Conservation (phyloP, 352 stramenopile genomes). For the Phytopythium aichiense region DNA sequence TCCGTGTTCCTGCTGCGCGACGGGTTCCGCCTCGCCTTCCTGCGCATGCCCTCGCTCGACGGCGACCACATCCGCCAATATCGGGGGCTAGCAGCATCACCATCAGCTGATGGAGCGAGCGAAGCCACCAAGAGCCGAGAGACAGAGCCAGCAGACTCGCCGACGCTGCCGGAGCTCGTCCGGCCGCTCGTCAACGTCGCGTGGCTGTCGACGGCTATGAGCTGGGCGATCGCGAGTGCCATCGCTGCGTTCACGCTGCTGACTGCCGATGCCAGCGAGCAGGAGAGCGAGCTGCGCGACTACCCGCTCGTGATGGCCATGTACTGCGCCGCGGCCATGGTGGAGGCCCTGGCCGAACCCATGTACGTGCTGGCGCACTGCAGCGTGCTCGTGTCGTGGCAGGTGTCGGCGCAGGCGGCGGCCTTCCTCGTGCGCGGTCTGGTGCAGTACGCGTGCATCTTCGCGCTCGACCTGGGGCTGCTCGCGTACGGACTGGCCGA, state of each 20-base stretch:
- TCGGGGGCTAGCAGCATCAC: not conserved
- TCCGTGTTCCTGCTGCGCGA: slow-evolving; percentile 90
- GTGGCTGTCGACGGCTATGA: slow-evolving; percentile 70
- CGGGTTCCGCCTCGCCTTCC: slow-evolving; percentile 82
- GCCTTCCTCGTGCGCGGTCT: slow-evolving; percentile 68
- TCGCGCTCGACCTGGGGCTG: slow-evolving; percentile 56
- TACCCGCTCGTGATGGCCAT: slow-evolving; percentile 63
- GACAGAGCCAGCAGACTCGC: not conserved
- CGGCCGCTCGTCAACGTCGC: slow-evolving; percentile 69
- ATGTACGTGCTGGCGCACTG: slow-evolving; percentile 81
- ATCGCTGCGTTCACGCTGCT: slow-evolving; percentile 23
- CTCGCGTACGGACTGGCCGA: slow-evolving; percentile 73
- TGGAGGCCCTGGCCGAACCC: slow-evolving; percentile 76
- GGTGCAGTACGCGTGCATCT: slow-evolving; percentile 69
- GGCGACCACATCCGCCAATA: slow-evolving; percentile 3
- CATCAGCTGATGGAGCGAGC: not conserved
- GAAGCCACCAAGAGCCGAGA: not conserved
- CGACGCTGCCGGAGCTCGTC: slow-evolving; percentile 18
- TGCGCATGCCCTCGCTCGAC: slow-evolving; percentile 74
- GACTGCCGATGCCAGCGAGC: slow-evolving; percentile 4
- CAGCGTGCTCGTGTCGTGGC: slow-evolving; percentile 78
- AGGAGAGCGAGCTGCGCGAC: slow-evolving; percentile 20
- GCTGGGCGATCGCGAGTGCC: slow-evolving; percentile 38
- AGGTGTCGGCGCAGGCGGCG: slow-evolving; percentile 70
- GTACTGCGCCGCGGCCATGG: slow-evolving; percentile 73